Conservation (phyloP, 2,329 filamentous ascomycete species). For the Byssothecium circinans region DNA sequence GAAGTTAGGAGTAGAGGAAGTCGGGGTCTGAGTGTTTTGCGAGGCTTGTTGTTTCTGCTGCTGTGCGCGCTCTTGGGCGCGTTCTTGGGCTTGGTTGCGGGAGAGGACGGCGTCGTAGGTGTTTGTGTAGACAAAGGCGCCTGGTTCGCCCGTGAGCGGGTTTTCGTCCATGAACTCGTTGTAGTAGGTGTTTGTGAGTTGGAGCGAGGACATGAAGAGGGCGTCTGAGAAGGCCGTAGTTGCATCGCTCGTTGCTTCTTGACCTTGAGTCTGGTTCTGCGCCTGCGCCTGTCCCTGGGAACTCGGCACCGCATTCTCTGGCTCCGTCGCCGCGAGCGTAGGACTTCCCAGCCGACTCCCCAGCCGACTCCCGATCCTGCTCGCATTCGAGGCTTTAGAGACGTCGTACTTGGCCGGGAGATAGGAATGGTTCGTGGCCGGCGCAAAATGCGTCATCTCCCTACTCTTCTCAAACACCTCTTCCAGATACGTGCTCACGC, state of each 20-base stretch:
- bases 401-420: slow-evolving; percentile 52
- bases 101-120: slow-evolving; percentile 48
- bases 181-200: slow-evolving; percentile 56
- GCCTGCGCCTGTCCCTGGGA: slow-evolving; percentile 15
- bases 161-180: slow-evolving; percentile 68
- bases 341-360: slow-evolving; percentile 29
- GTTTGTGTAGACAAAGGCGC: slow-evolving; percentile 60
- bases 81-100: slow-evolving; percentile 41
- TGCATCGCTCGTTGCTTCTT: slow-evolving; percentile 15
- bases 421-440: slow-evolving; percentile 63
- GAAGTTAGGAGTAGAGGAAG: slow-evolving; percentile 13
- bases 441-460: slow-evolving; percentile 59
- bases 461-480: slow-evolving; percentile 58
- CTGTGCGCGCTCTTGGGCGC: slow-evolving; percentile 11
- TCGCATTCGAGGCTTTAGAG: slow-evolving; percentile 21
- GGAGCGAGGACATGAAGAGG: slow-evolving; percentile 50
- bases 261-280: slow-evolving; percentile 15
- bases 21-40: neutral
- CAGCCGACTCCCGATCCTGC: slow-evolving; percentile 26
- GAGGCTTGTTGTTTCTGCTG: slow-evolving; percentile 12
- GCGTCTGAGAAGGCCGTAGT: slow-evolving; percentile 36
- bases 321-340: slow-evolving; percentile 26
- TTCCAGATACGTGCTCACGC: slow-evolving; percentile 58
- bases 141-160: slow-evolving; percentile 64
- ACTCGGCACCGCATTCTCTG: slow-evolving; percentile 24